Evolutionary conservation across 2,329 filamentous ascomycete species (phyloP), one percentile per base, ranked within the genome.

Genomic region (Pseudocercospora cruenta): DNA sequence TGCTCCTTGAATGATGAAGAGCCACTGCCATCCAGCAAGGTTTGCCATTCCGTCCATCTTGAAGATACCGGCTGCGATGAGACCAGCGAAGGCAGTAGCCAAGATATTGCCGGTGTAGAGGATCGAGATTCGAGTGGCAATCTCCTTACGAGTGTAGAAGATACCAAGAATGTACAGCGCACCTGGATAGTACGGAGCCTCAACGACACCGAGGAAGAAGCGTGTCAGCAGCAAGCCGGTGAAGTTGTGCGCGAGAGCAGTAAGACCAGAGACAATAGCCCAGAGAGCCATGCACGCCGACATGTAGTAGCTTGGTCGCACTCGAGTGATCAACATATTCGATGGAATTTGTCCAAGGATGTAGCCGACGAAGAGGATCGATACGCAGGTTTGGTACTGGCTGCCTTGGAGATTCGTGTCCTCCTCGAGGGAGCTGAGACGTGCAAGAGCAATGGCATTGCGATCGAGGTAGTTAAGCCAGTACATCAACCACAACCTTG

Each of bases 111-210:
- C 8, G 79, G 82, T 16, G 82, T 80, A 92, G 1, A 93, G 82
- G 71, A 91, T 92, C 0, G 88, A 89, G 2, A 92, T 88, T 2
- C 91, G 86, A 43, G 92, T 79, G 3, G 89, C 90, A 1, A 92
- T 84, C 78, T 93, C 90, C 47, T 85, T 84, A 72, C 90, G 90
- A 49, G 87, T 90, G 79, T 93, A 93, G 81, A 92, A 93, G 69
- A 92, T 85, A 0, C 90, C 92, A n/a, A 93, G 82, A 31, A 83
- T 66, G 71, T 91, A 91, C 9, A 70, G 53, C 71, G 79, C 65
- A 81, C 78, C n/a, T 73, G 68, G 66, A 36, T 71, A 67, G 60
- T 70, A 72, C 26, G 67, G 64, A 31, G 65, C 67, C 24, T 71
- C 69, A 4, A 71, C 65, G 22, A 69, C 53, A 16, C 67, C 67